Base-by-base conservation (phyloP, 2,329 filamentous ascomycete genomes). In the Monosporascus ibericus region DNA sequence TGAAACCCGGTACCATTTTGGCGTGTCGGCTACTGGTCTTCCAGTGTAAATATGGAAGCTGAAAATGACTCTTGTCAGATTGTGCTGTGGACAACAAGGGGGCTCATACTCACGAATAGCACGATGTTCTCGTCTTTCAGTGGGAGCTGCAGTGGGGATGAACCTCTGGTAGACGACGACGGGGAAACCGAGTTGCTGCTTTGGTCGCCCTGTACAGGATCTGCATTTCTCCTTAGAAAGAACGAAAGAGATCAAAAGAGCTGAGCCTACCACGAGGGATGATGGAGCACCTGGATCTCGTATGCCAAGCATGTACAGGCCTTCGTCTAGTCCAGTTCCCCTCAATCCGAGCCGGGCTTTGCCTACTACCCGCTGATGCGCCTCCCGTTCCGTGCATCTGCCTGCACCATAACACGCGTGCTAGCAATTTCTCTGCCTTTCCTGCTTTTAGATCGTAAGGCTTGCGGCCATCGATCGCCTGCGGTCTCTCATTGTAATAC, bases 41-140 rank as follows among this genome's bases (percentile, higher is more conserved):
- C 63, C 63, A 64, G 34, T 65, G 63, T 6, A 65, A 51, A 47
- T 63, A 64, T 15, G 62, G 62, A 40, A 65, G 47, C 63, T 65
- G 46, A 6, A 17, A 14, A n/a, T 27, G 7, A 15, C 3, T 5
- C 3, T 5, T 38, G 27, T 50, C 6, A 42, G 17, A 22, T 0
- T 9, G 6, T 20, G 11, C 6, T 2, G 11, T 5, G 20, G 27
- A 24, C 5, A 27, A n/a, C 4, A 3, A n/a, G 24, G 15, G 14
- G 5, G 18, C 9, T 6, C 25, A 5, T 17, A 55, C 53, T 34
- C 27, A 55, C 53, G 15, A 55, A 55, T 22, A 55, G 14, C 6
- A 50, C 53, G 5, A 55, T 46, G 20, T 55, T 55, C 36, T 52
- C 50, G 8, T 47, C 50, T 3, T 17, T 47, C 15, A 37, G 7